These are phyloP conservation scores for Solanum sejunctum DNA, from an alignment of 257 asterid genomes.

Conservation along the genomic window DNA sequence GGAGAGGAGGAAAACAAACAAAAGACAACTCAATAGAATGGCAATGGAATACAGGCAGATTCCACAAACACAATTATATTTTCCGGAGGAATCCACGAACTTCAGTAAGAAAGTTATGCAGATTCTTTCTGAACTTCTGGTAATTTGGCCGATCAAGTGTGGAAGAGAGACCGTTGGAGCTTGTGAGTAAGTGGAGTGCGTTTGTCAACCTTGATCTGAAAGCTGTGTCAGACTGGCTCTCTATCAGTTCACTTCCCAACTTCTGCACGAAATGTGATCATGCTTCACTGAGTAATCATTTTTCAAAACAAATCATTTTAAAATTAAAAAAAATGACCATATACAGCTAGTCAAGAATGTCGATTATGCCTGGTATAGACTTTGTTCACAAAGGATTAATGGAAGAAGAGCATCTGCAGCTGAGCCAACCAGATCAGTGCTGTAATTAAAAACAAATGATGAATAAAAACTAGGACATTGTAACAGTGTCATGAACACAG, in stretches of 20 bases:
- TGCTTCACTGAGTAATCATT: not conserved
- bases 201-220: constrained; percentile 60
- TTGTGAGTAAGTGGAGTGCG: constrained; percentile 69
- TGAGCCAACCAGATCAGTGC: constrained; percentile 75
- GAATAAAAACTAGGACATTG: not conserved
- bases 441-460: constrained; percentile 13
- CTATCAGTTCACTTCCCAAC: constrained; percentile 59
- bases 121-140: constrained; percentile 80
- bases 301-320: not conserved
- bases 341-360: not conserved
- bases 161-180: constrained; percentile 62
- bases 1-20: not conserved
- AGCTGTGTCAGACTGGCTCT: constrained; percentile 42
- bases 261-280: constrained; percentile 35
- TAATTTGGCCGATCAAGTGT: constrained; percentile 68
- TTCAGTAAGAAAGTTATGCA: constrained; percentile 59
- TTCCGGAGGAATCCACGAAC: constrained; percentile 92
- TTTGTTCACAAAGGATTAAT: constrained; percentile 71
- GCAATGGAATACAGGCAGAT: not conserved
- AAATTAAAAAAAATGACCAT: not conserved
- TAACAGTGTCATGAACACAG: not conserved
- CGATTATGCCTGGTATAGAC: constrained; percentile 65
- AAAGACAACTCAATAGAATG: not conserved
- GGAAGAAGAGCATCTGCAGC: constrained; percentile 97
- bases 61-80: constrained; percentile 18